Evolutionary conservation across 2,329 filamentous ascomycete genomes (phyloP).

Genomic region (Colletotrichum trifolii): DNA sequence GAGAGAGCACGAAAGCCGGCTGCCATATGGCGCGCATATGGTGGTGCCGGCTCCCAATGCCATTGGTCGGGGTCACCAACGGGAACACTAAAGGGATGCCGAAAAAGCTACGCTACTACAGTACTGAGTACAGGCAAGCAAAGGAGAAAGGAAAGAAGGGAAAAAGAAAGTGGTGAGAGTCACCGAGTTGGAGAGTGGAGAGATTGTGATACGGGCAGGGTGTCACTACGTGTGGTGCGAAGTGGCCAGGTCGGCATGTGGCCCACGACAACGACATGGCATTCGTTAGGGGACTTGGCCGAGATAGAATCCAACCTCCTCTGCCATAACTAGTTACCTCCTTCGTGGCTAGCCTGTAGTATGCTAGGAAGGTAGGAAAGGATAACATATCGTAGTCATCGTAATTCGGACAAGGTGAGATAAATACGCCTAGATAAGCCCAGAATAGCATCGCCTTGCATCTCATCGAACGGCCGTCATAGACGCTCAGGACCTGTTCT

Average conservation of each 20-base stretch:
- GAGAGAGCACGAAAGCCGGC: slow-evolving; percentile 37
- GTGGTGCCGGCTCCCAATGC: not conserved
- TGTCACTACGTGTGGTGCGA: slow-evolving; percentile 35
- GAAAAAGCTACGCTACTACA: too few species aligned
- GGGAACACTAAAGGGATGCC: slow-evolving; percentile 5
- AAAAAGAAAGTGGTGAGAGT: slow-evolving; percentile 29
- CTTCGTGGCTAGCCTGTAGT: too few species aligned
- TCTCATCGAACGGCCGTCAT: too few species aligned
- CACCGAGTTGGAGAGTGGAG: slow-evolving; percentile 31
- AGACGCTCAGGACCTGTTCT: too few species aligned
- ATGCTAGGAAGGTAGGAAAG: too few species aligned
- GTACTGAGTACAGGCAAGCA: slow-evolving; percentile 3
- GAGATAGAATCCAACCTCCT: too few species aligned
- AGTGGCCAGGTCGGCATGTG: slow-evolving; percentile 30
- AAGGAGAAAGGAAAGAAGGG: slow-evolving; percentile 1
- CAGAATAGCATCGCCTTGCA: too few species aligned
- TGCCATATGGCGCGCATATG: slow-evolving; percentile 36
- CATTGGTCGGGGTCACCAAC: slow-evolving; percentile 19
- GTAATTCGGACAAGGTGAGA: too few species aligned
- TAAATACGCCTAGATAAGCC: too few species aligned
- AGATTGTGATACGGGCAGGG: slow-evolving; percentile 36
- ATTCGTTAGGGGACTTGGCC: slow-evolving; percentile 8
- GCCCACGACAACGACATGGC: slow-evolving; percentile 20
- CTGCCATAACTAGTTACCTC: too few species aligned
- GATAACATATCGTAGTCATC: too few species aligned